Conservation (phyloP, 1,139 yeast species). For the Keqinozyma sinolaborantium region DNA sequence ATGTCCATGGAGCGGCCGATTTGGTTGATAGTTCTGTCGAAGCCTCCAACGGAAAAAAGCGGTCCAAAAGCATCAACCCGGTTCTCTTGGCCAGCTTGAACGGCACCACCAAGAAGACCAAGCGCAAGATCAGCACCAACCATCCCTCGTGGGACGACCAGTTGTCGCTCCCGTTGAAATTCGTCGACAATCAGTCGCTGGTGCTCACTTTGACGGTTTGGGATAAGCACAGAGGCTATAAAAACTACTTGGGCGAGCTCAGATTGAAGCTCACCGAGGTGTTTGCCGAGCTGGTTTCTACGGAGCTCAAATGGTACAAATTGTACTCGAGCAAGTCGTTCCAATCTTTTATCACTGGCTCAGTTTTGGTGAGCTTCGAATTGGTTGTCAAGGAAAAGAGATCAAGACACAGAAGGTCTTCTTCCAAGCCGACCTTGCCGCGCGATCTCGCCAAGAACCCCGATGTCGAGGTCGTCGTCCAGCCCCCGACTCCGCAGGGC, state of each 20-base stretch:
- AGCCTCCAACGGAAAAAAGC: conserved; percentile 6
- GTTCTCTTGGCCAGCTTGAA: conserved; percentile 34
- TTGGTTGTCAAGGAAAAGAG: conserved; percentile 25
- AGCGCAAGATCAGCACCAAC: conserved; percentile 32
- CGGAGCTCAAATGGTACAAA: conserved; percentile 48
- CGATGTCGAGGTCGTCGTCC: conserved; percentile 12
- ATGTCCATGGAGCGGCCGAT: conserved; percentile 41
- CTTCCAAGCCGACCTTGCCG: conserved; percentile 1
- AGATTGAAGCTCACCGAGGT: conserved; percentile 43
- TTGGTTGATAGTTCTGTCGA: conserved; percentile 17
- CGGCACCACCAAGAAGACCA: conserved; percentile 24
- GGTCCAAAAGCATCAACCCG: conserved; percentile 23
- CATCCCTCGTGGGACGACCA: conserved; percentile 47
- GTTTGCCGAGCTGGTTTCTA: conserved; percentile 21
- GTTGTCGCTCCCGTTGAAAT: conserved; percentile 27
- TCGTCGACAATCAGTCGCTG: conserved; percentile 23
- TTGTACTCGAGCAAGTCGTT: conserved; percentile 44
- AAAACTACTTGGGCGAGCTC: conserved; percentile 56
- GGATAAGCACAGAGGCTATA: conserved; percentile 44
- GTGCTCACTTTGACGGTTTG: conserved; percentile 36
- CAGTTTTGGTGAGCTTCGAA: conserved; percentile 49
- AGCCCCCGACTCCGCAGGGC: conserved; percentile 17
- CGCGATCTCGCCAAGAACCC: not conserved
- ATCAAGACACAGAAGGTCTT: conserved; percentile 6
- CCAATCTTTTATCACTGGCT: conserved; percentile 56